Evolutionary conservation across 2,329 filamentous ascomycete species (phyloP).

Genomic region (Daldinia sp.): DNA sequence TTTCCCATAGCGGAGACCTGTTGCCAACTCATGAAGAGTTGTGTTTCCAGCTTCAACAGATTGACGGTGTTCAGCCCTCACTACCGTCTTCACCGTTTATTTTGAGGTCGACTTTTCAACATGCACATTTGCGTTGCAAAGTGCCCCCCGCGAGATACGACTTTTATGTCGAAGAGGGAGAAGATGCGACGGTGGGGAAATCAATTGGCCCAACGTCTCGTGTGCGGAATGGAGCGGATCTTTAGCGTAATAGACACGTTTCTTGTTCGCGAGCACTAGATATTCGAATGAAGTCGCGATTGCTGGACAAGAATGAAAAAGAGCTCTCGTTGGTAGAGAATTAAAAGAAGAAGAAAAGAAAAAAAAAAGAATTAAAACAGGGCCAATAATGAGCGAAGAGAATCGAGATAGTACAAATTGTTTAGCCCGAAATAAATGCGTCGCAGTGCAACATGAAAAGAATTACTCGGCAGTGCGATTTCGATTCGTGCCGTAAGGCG

Average conservation of each 20-base stretch:
- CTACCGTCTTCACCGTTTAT: conserved; percentile 48
- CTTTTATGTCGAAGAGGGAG: conserved; percentile 21
- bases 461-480: conserved; percentile 5
- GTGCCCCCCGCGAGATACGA: conserved; percentile 22
- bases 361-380: conserved; percentile 31
- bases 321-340: conserved; percentile 18
- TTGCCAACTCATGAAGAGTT: conserved; percentile 54
- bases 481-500: conserved; percentile 18
- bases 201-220: conserved; percentile 34
- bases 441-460: conserved; percentile 11
- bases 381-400: conserved; percentile 40
- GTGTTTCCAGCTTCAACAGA: conserved; percentile 20
- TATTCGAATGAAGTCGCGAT: conserved; percentile 13
- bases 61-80: conserved; percentile 40
- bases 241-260: background rate
- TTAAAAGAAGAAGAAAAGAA: conserved; percentile 17
- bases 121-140: conserved; percentile 45
- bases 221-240: background rate
- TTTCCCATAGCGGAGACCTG: conserved; percentile 56
- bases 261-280: conserved; percentile 14
- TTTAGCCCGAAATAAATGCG: conserved; percentile 24
- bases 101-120: conserved; percentile 33
- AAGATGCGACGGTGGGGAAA: conserved; percentile 26
- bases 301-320: background rate
- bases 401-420: conserved; percentile 35